Conservation (phyloP, 345 rosid species). For the Lepidium didymum region DNA sequence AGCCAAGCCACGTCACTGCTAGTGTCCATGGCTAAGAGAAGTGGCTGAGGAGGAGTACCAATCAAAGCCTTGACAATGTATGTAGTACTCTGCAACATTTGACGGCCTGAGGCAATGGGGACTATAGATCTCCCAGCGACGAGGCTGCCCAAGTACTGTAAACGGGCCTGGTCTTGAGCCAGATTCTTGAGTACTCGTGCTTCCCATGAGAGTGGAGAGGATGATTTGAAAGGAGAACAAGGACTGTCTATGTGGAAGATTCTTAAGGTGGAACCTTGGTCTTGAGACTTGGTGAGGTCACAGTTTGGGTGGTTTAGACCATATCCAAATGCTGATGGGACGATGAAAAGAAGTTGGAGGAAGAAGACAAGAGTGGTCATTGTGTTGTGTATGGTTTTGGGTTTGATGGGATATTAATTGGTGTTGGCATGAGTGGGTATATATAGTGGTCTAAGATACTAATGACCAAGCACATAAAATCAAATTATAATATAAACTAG, state of each 20-base stretch:
- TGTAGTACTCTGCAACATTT: slow-evolving; percentile 69
- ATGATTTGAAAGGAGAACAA: slow-evolving; percentile 66
- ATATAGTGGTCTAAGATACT: slow-evolving; percentile 24
- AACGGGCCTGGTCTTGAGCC: slow-evolving; percentile 68
- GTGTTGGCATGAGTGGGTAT: slow-evolving; percentile 20
- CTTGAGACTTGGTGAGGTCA: slow-evolving; percentile 28
- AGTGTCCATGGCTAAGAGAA: slow-evolving; percentile 80
- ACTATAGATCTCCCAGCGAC: slow-evolving; percentile 62
- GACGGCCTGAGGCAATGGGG: slow-evolving; percentile 86
- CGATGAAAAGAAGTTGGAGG: slow-evolving; percentile 22
- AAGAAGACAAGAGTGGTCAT: slow-evolving; percentile 24
- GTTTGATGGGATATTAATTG: slow-evolving; percentile 14
- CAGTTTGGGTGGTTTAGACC: slow-evolving; percentile 45
- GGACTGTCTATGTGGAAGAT: slow-evolving; percentile 81
- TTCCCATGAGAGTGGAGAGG: slow-evolving; percentile 69
- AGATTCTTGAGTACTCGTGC: slow-evolving; percentile 58
- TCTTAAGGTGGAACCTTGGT: slow-evolving; percentile 52
- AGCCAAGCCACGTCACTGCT: slow-evolving; percentile 89
- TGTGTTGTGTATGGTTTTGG: slow-evolving; percentile 2
- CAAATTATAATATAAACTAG: neutral
- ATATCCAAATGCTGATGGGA: slow-evolving; percentile 28
- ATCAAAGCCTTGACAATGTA: slow-evolving; percentile 61
- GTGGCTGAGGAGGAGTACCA: slow-evolving; percentile 77
- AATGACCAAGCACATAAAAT: neutral
- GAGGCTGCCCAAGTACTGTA: slow-evolving; percentile 54